Conservation (phyloP, 2,329 filamentous ascomycete genomes). For the Aureobasidium leucospermi region DNA sequence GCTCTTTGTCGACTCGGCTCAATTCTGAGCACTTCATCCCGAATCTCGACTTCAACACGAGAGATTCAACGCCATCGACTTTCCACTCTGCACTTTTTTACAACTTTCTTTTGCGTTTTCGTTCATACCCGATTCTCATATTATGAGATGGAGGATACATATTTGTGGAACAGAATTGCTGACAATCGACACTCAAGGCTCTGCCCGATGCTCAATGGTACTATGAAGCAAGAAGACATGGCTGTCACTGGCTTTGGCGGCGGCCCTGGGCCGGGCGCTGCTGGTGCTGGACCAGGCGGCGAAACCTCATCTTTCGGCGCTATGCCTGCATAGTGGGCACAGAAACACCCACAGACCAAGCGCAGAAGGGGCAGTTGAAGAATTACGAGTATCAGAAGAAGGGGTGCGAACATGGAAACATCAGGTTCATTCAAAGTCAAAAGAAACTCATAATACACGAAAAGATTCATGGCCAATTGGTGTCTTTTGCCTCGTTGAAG, state of each 20-base stretch:
- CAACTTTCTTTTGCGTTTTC: slow-evolving; percentile 16
- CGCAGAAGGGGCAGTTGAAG: background rate
- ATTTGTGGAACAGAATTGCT: slow-evolving; percentile 8
- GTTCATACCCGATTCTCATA: background rate
- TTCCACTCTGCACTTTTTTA: slow-evolving; percentile 14
- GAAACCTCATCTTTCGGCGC: slow-evolving; percentile 2
- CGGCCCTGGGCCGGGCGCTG: slow-evolving; percentile 12
- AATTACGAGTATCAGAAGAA: background rate
- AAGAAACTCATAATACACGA: background rate
- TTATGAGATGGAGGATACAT: background rate
- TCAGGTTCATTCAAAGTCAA: too few species aligned
- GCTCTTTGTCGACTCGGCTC: slow-evolving; percentile 9
- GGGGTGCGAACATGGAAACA: background rate
- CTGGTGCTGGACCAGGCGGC: slow-evolving; percentile 4
- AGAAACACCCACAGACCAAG: too few species aligned
- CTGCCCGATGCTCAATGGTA: slow-evolving; percentile 79
- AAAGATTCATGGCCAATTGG: background rate
- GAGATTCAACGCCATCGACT: slow-evolving; percentile 11
- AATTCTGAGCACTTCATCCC: background rate
- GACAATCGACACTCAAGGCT: slow-evolving; percentile 46
- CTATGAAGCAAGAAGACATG: slow-evolving; percentile 35
- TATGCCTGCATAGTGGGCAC: background rate
- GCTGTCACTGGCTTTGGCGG: slow-evolving; percentile 16
- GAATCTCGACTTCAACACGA: slow-evolving; percentile 11
- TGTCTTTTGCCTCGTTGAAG: background rate